Percentiles rank a stretch among this genome's conserved stretches.
phyloP scores from a whole-genome alignment of 495 filamentous ascomycete genomes.

The Podospora didyma region DNA sequence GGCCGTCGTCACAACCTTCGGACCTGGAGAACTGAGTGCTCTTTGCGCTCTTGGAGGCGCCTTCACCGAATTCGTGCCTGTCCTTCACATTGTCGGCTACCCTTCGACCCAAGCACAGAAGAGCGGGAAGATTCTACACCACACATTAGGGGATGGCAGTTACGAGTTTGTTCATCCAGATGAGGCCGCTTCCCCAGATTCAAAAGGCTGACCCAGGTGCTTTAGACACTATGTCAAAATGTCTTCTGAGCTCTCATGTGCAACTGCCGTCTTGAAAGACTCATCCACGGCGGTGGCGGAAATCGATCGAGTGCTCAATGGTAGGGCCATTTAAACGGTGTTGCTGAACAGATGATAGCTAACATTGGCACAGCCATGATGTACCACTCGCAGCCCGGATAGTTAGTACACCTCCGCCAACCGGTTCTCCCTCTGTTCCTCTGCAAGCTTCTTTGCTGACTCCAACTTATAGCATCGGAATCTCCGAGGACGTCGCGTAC shows the following conservation, averaged over 20 bases:
- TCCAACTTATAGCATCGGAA: constrained; percentile 6
- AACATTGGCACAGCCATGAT: constrained; percentile 18
- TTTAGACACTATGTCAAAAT: constrained; percentile 35
- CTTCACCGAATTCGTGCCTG: constrained; percentile 57
- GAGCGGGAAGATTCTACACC: constrained; percentile 42
- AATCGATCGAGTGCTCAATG: constrained; percentile 39
- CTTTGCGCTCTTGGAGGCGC: constrained; percentile 66
- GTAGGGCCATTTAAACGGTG: background rate
- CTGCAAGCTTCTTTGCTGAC: background rate
- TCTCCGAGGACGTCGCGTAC: constrained; percentile 31
- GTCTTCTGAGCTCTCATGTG: constrained; percentile 32
- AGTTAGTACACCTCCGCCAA: constrained; percentile 6
- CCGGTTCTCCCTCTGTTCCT: background rate
- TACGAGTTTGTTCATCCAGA: constrained; percentile 5
- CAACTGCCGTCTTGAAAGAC: constrained; percentile 32
- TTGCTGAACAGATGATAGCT: too few species aligned
- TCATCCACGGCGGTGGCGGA: constrained; percentile 28
- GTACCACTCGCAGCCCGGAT: constrained; percentile 22
- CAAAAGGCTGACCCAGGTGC: background rate
- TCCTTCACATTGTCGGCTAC: constrained; percentile 64
- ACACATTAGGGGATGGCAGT: constrained; percentile 22
- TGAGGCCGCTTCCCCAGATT: background rate
- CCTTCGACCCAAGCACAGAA: constrained; percentile 48
- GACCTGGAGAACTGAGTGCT: constrained; percentile 65
- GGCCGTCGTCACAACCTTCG: constrained; percentile 65